Evolutionary conservation across 2,329 filamentous ascomycete species (phyloP), one percentile per base, ranked within the genome.

Genomic region (Monosporascus sp.): DNA sequence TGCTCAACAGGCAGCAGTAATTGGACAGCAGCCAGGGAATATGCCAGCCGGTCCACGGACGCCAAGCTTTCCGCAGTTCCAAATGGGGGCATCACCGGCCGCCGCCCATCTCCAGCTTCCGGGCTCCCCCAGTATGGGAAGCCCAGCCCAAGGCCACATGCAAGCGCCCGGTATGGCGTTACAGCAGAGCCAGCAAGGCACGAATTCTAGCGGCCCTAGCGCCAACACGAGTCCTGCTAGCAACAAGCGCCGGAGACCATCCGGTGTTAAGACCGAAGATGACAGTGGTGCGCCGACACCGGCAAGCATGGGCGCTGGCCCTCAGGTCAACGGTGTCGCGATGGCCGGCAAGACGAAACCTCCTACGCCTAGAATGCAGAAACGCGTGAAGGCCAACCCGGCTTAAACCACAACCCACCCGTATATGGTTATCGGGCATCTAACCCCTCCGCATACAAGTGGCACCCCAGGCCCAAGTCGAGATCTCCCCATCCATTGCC

Each of bases 171-270:
- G 76, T 57, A 87, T 87, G 84, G 81, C 84, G 66, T 72, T 83
- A 55, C 83, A 87, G 65, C 81, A 82, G 58, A 87, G 83, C 65
- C 84, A 87, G 66, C 85, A 87, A 65, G 85, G 84, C 39, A 85
- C 83, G 35, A 82, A 74, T 66, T 86, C 83, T 9, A 83, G 81
- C 65, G 84, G 82, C 2, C 82, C 83, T 7, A 87, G 83, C 64
- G 83, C 84, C 53, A 87, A 86, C 69, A 87, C 85, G 5, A 85
- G 81, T 35, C 82, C 82, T 39, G 77, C 79, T 24, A 81, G 78
- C 36, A 83, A 82, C 59, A 85, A 85, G 69, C 73, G 81, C 51
- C 70, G 81, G 60, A 74, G 81, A 31, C 77, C 80, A 1, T 83
- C 80, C 0, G 76, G 76, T 4, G 78, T 84, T 20, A 84, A 84